Base-by-base conservation (phyloP, 2,329 filamentous ascomycete species). In the Pestalotiopsis sp. region DNA sequence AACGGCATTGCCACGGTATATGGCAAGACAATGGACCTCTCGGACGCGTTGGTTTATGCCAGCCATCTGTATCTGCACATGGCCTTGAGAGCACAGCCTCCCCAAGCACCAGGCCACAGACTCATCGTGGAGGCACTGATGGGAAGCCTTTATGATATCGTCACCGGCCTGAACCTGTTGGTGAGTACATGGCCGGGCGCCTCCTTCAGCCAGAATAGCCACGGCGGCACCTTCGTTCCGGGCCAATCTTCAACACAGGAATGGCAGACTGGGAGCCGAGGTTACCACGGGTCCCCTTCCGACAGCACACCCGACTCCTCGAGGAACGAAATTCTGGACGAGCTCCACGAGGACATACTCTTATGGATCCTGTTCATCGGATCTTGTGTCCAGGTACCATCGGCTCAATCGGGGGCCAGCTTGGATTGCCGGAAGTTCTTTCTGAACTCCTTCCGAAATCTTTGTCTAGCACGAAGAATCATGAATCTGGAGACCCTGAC, bases 351-450 rank as follows among this genome's bases (percentile, higher is more conserved):
- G 23, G 74, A 78, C 39, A 72, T 75, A 20, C 69, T 79, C 13
- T 72, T 79, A 2, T 79, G 77, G 77, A 70, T 72, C 17, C 74
- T 79, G n/a, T 79, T 77, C 70, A 68, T 77, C 1, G 77, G 76
- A 25, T 74, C 73, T 2, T 79, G 77, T 67, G 73, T 78, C n/a
- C 76, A 76, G n/a, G 41, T 73, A 6, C 74, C 75, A 2, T 9
- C 49, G 57, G 68, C 61, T 27, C 23, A 68, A 3, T 70, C 66
- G 41, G 66, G 70, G 62, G 70, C 73, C 39, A 69, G 73, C 45
- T 65, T 70, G 11, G 72, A 77, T 61, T 73, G 74, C 49, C 77
- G 74, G 49, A 70, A 71, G 6, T 79, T 79, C 71, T 78, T 79
- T 68, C 69, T 77, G 13, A 71, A 70, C n/a, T 72, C 74, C 0